phyloP scores from a whole-genome alignment of 495 filamentous ascomycete genomes.

The Pyrenula aspistea region DNA sequence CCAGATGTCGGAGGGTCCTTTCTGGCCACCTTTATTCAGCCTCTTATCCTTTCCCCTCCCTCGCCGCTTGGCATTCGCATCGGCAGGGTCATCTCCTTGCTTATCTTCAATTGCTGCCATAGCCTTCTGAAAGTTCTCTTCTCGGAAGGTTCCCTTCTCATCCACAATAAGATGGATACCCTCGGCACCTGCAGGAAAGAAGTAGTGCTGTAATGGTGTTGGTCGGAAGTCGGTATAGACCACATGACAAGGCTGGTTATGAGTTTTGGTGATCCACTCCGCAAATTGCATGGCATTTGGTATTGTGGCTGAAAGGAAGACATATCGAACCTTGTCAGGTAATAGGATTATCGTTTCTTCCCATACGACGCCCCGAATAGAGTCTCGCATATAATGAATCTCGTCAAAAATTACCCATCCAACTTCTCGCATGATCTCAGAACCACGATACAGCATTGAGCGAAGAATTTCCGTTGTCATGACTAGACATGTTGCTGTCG shows the following conservation, averaged over 20 bases:
- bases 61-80: conserved; percentile 64
- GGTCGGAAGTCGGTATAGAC: conserved; percentile 98
- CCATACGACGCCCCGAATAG: conserved; percentile 90
- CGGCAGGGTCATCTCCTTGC: conserved; percentile 71
- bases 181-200: conserved; percentile 87
- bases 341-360: conserved; percentile 97
- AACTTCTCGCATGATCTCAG: conserved; percentile 98
- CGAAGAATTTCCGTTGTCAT: conserved; percentile 99
- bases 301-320: conserved; percentile 97
- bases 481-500: conserved; percentile 91
- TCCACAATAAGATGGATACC: conserved; percentile 93
- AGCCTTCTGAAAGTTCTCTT: conserved; percentile 92
- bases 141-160: conserved; percentile 87
- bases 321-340: conserved; percentile 95
- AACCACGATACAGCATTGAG: conserved; percentile 96
- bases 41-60: conserved; percentile 86
- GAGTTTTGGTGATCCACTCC: conserved; percentile 96
- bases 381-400: conserved; percentile 96
- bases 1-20: conserved; percentile 71
- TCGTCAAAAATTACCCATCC: conserved; percentile 97
- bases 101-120: conserved; percentile 84
- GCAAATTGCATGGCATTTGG: conserved; percentile 99
- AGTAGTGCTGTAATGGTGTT: conserved; percentile 92
- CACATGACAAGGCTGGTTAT: conserved; percentile 92
- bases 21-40: conserved; percentile 69